phyloP scores from a whole-genome alignment of 768 basidiomycete genomes.

The Lentinula boryana region DNA sequence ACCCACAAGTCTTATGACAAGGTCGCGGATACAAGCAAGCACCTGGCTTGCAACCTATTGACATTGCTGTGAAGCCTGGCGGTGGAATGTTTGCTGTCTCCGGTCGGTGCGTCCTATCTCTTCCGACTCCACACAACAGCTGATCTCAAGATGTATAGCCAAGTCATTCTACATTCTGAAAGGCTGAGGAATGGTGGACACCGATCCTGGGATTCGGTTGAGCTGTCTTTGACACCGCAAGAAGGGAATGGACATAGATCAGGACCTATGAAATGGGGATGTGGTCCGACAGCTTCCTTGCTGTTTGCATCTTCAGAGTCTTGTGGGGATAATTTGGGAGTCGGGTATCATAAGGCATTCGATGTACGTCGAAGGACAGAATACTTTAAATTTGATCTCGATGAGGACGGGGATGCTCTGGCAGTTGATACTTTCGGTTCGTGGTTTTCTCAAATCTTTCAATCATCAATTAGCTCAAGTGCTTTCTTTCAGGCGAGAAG shows the following conservation, averaged over 20 bases:
- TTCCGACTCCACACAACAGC: slow-evolving; percentile 15
- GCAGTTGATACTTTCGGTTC: slow-evolving; percentile 40
- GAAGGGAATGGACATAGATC: slow-evolving; percentile 11
- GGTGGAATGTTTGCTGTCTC: slow-evolving; percentile 10
- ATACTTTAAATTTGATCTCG: slow-evolving; percentile 32
- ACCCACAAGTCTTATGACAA: not conserved
- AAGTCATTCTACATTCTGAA: not conserved
- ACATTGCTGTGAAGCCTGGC: slow-evolving; percentile 13
- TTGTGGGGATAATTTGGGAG: slow-evolving; percentile 13
- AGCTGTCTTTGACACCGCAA: not conserved
- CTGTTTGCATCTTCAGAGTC: slow-evolving; percentile 59
- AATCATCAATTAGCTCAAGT: not conserved
- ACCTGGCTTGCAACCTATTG: slow-evolving; percentile 16
- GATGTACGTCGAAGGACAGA: slow-evolving; percentile 26
- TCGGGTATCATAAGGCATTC: slow-evolving; percentile 46
- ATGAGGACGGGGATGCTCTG: slow-evolving; percentile 50
- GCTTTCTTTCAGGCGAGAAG: slow-evolving; percentile 9
- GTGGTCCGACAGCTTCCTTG: slow-evolving; percentile 25
- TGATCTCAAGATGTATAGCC: not conserved
- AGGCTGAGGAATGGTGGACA: not conserved
- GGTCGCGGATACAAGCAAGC: slow-evolving; percentile 19
- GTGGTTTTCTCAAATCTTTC: not conserved
- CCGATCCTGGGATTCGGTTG: not conserved
- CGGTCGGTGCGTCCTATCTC: slow-evolving; percentile 7
- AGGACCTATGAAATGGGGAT: slow-evolving; percentile 52